A percentile compares a stretch with the other conserved stretches of the same genome.
Conservation (phyloP, 1,284 basidiomycete genomes). For the Cystobasidium pallidum region DNA sequence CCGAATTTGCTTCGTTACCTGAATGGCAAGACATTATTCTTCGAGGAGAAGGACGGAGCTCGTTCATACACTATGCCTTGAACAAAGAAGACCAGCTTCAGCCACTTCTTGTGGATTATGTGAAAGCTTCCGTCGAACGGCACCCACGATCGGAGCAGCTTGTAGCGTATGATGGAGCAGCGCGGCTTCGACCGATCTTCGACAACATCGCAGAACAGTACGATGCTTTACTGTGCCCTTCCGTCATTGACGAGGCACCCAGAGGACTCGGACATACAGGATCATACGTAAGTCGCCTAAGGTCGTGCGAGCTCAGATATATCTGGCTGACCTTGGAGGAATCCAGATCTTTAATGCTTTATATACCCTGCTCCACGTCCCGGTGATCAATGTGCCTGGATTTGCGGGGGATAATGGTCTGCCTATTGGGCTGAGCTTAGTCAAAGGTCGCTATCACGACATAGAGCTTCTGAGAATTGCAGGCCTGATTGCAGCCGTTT, state of each 20-base stretch:
- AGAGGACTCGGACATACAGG: slow-evolving; percentile 19
- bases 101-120: slow-evolving; percentile 2
- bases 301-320: too few relatives aligned
- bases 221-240: slow-evolving; percentile 17
- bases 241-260: slow-evolving; percentile 30
- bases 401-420: slow-evolving; percentile 14
- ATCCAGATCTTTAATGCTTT: neutral
- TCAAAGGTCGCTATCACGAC: neutral
- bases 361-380: slow-evolving; percentile 17
- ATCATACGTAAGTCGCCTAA: slow-evolving; percentile 3
- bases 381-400: slow-evolving; percentile 30
- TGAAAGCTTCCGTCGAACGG: neutral
- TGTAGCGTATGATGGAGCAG: slow-evolving; percentile 27
- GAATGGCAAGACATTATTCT: slow-evolving; percentile 10
- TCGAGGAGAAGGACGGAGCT: slow-evolving; percentile 1
- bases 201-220: slow-evolving; percentile 20
- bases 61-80: slow-evolving; percentile 5
- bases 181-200: slow-evolving; percentile 17
- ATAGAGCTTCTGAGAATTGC: neutral
- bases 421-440: slow-evolving; percentile 27
- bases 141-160: slow-evolving; percentile 9
- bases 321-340: too few relatives aligned
- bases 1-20: neutral
- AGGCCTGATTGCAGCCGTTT: neutral
- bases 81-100: neutral